These are phyloP conservation scores for Stipa capillata DNA, from an alignment of 176 grass and related monocot species.

Conservation along the genomic window DNA sequence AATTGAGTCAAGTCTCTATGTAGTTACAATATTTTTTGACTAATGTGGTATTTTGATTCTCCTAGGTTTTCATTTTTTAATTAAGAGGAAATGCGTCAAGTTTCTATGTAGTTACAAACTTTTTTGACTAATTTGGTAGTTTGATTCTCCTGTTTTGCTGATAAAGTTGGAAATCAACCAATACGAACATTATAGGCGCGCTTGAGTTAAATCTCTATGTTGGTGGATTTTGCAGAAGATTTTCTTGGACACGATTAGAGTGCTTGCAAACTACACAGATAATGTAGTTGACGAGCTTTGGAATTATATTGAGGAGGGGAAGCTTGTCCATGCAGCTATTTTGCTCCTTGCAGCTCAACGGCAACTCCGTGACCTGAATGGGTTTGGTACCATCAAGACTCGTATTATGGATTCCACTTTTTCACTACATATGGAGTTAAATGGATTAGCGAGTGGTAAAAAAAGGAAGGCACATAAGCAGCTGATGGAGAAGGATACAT, in stretches of 20 bases:
- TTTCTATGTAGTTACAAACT: neutral
- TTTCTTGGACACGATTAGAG: constrained; percentile 10
- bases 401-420: neutral
- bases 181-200: neutral
- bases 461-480: neutral
- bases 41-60: too few species aligned
- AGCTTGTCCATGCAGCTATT: neutral
- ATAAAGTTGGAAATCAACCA: neutral
- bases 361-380: neutral
- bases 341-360: constrained; percentile 7
- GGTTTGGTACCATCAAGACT: neutral
- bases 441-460: neutral
- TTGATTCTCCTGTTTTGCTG: neutral
- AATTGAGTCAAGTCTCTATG: too few species aligned
- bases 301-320: neutral
- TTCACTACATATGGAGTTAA: neutral
- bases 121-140: neutral
- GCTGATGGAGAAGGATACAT: neutral
- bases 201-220: neutral
- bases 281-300: neutral
- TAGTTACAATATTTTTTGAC: too few species aligned
- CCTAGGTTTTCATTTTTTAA: neutral
- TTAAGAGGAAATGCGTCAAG: neutral
- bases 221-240: neutral
- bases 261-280: neutral